Conservation (phyloP, 257 asterid genomes). For the Capsicum baccatum region DNA sequence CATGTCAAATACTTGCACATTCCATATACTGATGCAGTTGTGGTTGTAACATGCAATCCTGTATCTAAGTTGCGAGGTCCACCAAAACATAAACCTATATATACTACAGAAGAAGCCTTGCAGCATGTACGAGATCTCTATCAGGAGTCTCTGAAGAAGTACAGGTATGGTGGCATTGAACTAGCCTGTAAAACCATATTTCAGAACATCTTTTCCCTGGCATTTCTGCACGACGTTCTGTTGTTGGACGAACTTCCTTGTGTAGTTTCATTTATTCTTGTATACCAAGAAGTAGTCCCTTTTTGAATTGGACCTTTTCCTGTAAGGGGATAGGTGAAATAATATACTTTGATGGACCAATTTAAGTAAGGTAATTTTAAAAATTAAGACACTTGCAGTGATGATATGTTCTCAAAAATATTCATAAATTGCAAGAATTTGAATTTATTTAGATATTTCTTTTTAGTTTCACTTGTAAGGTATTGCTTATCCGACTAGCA, state of each 20-base stretch:
- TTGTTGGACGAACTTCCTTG: background rate
- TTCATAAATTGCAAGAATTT: constrained; percentile 21
- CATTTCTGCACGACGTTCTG: background rate
- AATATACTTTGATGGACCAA: constrained; percentile 12
- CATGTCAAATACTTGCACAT: constrained; percentile 88
- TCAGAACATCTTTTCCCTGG: constrained; percentile 7
- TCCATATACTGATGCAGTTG: constrained; percentile 91
- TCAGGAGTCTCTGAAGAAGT: constrained; percentile 58
- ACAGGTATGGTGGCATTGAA: constrained; percentile 54
- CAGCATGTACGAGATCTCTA: constrained; percentile 77
- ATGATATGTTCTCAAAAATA: background rate
- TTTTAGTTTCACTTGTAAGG: background rate
- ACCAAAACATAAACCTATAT: constrained; percentile 72
- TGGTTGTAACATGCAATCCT: constrained; percentile 92
- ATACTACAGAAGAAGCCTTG: constrained; percentile 77
- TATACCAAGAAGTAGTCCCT: background rate
- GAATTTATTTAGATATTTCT: background rate
- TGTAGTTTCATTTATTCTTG: background rate
- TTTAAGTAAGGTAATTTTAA: background rate
- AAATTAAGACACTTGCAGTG: background rate
- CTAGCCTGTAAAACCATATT: background rate
- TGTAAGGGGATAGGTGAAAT: background rate
- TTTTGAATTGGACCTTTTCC: background rate
- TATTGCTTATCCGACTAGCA: background rate
- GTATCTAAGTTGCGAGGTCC: constrained; percentile 72